Conservation (phyloP, 179 eudicot genomes). For the Corrigiola litoralis region DNA sequence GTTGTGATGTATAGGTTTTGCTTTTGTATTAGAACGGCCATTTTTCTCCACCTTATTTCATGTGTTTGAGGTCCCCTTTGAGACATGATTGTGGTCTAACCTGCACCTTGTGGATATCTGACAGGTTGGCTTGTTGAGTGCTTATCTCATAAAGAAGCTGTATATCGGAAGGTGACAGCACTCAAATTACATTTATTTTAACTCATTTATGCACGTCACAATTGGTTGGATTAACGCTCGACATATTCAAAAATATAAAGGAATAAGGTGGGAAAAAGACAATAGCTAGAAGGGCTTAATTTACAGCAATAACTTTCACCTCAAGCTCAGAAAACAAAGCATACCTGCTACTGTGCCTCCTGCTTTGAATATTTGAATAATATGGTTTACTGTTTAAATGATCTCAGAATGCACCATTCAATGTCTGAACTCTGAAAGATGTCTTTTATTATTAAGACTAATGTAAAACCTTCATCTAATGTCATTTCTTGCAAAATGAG, state of each 20-base stretch:
- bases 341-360: background rate
- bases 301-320: background rate
- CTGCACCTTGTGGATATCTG: conserved; percentile 2
- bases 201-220: too few relatives aligned
- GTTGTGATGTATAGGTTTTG: too few relatives aligned
- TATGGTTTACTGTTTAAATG: background rate
- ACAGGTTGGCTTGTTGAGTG: conserved; percentile 88
- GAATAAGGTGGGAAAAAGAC: too few relatives aligned
- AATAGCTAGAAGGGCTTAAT: too few relatives aligned
- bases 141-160: conserved; percentile 76
- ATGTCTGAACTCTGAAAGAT: background rate
- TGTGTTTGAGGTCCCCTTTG: too few relatives aligned
- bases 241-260: too few relatives aligned
- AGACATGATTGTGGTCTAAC: conserved; percentile 13
- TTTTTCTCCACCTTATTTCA: too few relatives aligned
- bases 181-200: background rate
- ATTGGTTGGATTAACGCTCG: too few relatives aligned
- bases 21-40: too few relatives aligned
- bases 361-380: background rate
- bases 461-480: background rate
- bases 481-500: background rate
- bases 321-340: background rate
- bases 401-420: background rate
- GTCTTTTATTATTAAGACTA: background rate
- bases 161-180: conserved; percentile 75